phyloP scores from a whole-genome alignment of 2,329 filamentous ascomycete genomes.

The Phialophora chinensis region DNA sequence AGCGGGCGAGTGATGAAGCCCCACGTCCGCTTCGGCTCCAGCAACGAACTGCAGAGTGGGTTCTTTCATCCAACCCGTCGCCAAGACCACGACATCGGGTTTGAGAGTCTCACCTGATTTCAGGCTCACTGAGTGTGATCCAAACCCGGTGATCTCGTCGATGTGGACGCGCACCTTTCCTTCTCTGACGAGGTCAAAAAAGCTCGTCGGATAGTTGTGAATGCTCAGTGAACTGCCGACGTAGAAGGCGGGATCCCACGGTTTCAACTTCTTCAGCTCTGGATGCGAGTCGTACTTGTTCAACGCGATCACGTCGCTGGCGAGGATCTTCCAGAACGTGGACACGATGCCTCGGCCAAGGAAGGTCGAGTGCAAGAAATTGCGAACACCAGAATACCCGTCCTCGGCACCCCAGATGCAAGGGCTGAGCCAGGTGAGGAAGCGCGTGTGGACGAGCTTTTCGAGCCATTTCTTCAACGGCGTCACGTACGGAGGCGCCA shows the following conservation, averaged over 20 bases:
- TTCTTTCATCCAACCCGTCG: constrained; percentile 62
- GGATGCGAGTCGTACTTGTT: constrained; percentile 55
- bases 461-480: constrained; percentile 71
- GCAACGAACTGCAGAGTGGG: constrained; percentile 57
- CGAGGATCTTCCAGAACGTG: constrained; percentile 60
- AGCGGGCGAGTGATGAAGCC: constrained; percentile 47
- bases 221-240: constrained; percentile 64
- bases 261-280: constrained; percentile 53
- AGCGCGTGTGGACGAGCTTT: constrained; percentile 68
- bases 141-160: constrained; percentile 19
- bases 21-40: constrained; percentile 49
- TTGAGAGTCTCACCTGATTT: constrained; percentile 52
- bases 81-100: constrained; percentile 59
- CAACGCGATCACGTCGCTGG: constrained; percentile 55
- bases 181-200: constrained; percentile 62
- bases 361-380: constrained; percentile 59
- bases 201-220: constrained; percentile 63
- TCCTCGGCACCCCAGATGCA: constrained; percentile 71
- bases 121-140: constrained; percentile 53
- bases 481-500: constrained; percentile 67
- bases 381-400: constrained; percentile 48
- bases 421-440: constrained; percentile 75
- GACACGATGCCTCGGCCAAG: constrained; percentile 56
- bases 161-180: constrained; percentile 62
- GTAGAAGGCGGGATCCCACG: constrained; percentile 57